phyloP scores from a whole-genome alignment of 169 alveolate species.

The Plasmodium gonderi region DNA sequence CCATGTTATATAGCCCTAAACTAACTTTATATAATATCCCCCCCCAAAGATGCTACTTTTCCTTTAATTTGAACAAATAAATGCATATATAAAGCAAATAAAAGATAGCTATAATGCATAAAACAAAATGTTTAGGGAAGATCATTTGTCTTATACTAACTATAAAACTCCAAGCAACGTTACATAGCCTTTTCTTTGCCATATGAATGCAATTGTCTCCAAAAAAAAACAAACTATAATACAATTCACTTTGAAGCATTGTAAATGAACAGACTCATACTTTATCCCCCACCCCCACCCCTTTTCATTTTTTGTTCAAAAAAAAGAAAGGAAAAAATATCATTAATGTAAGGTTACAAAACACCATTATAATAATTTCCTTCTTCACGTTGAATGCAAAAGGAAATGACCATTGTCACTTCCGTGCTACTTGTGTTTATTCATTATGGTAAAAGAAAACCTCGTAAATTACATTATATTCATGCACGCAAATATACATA shows the following conservation, averaged over 20 bases:
- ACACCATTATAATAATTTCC: constrained; percentile 1
- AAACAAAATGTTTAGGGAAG: neutral
- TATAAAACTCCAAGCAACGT: neutral
- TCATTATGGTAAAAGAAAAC: neutral
- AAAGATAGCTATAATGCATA: neutral
- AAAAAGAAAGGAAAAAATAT: neutral
- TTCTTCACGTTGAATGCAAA: neutral
- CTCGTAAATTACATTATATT: neutral
- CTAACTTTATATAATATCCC: neutral
- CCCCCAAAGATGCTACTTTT: neutral
- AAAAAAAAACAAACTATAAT: too few species aligned
- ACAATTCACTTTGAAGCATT: too few species aligned
- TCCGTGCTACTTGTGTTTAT: neutral
- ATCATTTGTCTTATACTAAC: neutral
- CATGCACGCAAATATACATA: too few species aligned
- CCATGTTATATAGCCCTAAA: neutral
- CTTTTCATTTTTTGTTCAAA: constrained; percentile 3
- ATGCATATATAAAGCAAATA: neutral
- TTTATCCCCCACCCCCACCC: too few species aligned
- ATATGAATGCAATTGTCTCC: neutral
- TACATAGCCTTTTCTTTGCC: neutral
- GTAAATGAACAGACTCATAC: too few species aligned
- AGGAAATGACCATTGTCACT: neutral
- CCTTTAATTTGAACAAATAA: neutral
- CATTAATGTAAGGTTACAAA: neutral